Base-by-base conservation (phyloP, 129 eudicot species). In the Heracleum sosnowskyi region DNA sequence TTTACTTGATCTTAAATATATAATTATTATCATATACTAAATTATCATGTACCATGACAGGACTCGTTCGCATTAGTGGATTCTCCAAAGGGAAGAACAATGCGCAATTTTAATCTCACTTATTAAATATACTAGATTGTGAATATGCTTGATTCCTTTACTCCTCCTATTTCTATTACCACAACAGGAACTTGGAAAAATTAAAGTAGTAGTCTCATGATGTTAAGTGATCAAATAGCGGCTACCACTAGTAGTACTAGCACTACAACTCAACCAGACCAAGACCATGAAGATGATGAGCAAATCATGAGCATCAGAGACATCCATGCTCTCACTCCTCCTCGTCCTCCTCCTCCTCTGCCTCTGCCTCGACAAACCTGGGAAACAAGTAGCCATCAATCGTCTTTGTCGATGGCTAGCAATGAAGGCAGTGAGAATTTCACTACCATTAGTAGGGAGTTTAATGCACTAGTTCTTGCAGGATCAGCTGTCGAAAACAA, bases 401-500 rank as follows among this genome's bases (percentile, higher is more conserved):
- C 98, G 28, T 87, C 95, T 41, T 80, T 82, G 35, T 87, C 96
- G n/a, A 69, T 79, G 42, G 86, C 82, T 13, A 89, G 93, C 70
- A 84, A 79, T 37, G 88, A 63, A 33, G 74, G 80, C 29, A 86
- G 89, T 62, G 98, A 91, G 82, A 94, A 83, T 79, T 94, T 94
- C 82, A 85, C 91, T 4, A 89, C 84, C 79, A 88, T 94, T 81
- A 94, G 98, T 28, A 76, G 91, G 37, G 98, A 93, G 60, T 93
- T 93, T 82, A 93, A 79, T 76, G 97, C 98, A 60, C 79, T 93
- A 16, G 97, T 93, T 28, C 80, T 93, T 1, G 97, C 98, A 0
- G 98, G 98, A 6, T 89, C 93, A 0, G 29, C 83, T 10, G 73
- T 84, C 26, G 87, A 80, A 28, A 81, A 78, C 26, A 81, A 62